These are phyloP conservation scores for Hericium erinaceus DNA, from an alignment of 768 basidiomycete species.

Conservation along the genomic window DNA sequence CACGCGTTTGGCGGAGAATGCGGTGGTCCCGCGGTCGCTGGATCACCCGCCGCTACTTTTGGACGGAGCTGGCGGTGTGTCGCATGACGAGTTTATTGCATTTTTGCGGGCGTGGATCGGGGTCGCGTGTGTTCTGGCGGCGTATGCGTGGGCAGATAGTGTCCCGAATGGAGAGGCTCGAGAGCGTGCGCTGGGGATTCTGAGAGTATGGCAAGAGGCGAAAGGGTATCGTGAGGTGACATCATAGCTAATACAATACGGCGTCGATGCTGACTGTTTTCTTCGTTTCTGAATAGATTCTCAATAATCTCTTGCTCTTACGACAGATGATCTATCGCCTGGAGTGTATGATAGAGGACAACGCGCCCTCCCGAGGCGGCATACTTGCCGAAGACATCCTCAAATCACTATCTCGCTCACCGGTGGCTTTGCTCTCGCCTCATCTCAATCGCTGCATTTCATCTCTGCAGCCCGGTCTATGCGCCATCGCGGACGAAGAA, in stretches of 20 bases:
- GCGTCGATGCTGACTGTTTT: neutral
- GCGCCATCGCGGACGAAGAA: conserved; percentile 53
- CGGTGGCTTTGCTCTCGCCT: conserved; percentile 46
- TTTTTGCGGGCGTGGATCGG: conserved; percentile 64
- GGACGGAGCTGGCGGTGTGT: conserved; percentile 24
- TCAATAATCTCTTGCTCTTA: conserved; percentile 63
- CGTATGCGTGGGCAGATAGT: conserved; percentile 77
- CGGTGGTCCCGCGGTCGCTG: conserved; percentile 24
- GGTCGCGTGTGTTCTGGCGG: conserved; percentile 54
- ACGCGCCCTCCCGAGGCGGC: conserved; percentile 52
- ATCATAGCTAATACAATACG: neutral
- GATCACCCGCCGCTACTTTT: conserved; percentile 28
- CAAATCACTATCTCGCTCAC: conserved; percentile 48
- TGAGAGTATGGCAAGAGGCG: conserved; percentile 56
- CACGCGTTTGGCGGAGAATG: conserved; percentile 33
- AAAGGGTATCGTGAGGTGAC: conserved; percentile 67
- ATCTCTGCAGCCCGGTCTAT: conserved; percentile 48
- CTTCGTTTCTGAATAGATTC: conserved; percentile 35
- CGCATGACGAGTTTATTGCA: conserved; percentile 51
- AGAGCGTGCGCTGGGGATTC: conserved; percentile 51
- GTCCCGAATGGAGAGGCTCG: conserved; percentile 55
- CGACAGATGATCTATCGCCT: conserved; percentile 66
- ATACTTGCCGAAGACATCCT: conserved; percentile 65
- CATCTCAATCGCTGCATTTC: conserved; percentile 53
- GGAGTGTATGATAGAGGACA: conserved; percentile 61